Conservation (phyloP, 2,329 filamentous ascomycete genomes). For the Apiospora rasikravindrae region DNA sequence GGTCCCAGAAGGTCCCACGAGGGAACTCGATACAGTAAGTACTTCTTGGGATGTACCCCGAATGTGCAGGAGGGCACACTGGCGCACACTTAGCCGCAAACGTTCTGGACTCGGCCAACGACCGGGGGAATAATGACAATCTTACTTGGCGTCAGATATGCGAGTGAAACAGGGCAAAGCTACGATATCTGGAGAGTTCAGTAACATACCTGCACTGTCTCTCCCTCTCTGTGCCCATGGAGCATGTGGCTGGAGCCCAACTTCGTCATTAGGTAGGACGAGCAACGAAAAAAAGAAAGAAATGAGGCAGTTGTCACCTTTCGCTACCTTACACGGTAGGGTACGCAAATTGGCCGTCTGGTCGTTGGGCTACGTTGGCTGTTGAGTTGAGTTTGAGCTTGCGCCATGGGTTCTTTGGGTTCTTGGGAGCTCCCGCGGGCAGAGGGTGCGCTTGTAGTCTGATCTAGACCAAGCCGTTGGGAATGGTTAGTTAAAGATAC, state of each 20-base stretch:
- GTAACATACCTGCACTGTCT: neutral
- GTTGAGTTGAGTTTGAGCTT: conserved; percentile 2
- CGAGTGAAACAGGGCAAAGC: conserved; percentile 15
- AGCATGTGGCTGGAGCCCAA: neutral
- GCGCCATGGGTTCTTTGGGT: neutral
- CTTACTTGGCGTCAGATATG: conserved; percentile 25
- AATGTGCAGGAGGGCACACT: neutral
- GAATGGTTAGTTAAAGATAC: neutral
- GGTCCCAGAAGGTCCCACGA: conserved; percentile 27
- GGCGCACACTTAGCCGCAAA: conserved; percentile 38
- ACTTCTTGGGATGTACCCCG: conserved; percentile 23
- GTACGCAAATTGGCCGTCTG: neutral
- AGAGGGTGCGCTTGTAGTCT: neutral
- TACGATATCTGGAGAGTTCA: neutral
- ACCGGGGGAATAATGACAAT: conserved; percentile 29
- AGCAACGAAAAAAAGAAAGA: neutral
- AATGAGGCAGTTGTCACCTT: neutral
- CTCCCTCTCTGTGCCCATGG: neutral
- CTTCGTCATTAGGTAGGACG: conserved; percentile 6
- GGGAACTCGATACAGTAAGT: conserved; percentile 22
- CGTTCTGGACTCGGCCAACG: conserved; percentile 36
- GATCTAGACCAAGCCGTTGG: conserved; percentile 12
- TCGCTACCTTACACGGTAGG: conserved; percentile 3
- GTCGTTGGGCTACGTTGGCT: neutral
- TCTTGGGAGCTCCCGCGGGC: neutral